Conservation (phyloP, 2,329 filamentous ascomycete genomes). For the Xylaria sp. region DNA sequence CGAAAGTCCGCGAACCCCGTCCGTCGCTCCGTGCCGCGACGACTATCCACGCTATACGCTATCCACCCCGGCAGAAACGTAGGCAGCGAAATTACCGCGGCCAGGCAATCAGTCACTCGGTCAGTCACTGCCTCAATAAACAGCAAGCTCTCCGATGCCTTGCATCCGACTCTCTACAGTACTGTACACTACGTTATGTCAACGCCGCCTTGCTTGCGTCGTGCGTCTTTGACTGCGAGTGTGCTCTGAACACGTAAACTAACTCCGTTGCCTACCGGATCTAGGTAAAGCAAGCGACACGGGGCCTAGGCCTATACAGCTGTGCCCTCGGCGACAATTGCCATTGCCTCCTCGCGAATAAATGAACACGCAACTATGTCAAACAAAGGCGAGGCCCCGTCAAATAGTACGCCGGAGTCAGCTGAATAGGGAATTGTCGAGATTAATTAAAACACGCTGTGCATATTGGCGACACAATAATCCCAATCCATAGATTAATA, state of each 20-base stretch:
- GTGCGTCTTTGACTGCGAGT: neutral
- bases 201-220: slow-evolving; percentile 13
- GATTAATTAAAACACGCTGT: neutral
- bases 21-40: slow-evolving; percentile 13
- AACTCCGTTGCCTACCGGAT: slow-evolving; percentile 13
- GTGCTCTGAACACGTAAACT: slow-evolving; percentile 4
- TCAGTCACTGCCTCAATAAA: neutral
- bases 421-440: slow-evolving; percentile 10
- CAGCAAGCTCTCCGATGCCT: slow-evolving; percentile 2
- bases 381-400: slow-evolving; percentile 19
- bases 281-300: slow-evolving; percentile 24
- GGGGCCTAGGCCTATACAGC: slow-evolving; percentile 8
- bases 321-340: slow-evolving; percentile 13
- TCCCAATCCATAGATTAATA: neutral
- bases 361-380: slow-evolving; percentile 3
- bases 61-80: neutral
- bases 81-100: slow-evolving; percentile 23
- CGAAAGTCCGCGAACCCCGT: slow-evolving; percentile 21
- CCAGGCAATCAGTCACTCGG: neutral
- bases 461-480: neutral
- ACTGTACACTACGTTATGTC: too few species aligned
- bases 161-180: too few species aligned
- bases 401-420: neutral
- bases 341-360: slow-evolving; percentile 3
- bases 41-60: neutral